These are phyloP conservation scores for Xylaria sp. DNA, from an alignment of 2,329 filamentous ascomycete genomes.

Conservation along the genomic window DNA sequence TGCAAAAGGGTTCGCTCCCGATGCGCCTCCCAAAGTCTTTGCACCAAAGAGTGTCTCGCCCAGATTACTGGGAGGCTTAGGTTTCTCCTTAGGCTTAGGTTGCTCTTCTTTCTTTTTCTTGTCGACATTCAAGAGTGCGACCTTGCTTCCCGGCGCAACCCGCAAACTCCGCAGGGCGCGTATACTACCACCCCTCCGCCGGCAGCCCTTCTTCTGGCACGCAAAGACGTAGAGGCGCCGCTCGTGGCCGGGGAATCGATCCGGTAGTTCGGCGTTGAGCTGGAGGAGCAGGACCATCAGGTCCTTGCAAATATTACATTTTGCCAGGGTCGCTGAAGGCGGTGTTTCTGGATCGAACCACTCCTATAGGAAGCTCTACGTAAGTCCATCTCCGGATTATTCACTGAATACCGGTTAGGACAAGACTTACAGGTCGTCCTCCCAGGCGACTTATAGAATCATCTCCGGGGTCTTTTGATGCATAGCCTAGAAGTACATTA, in stretches of 20 bases:
- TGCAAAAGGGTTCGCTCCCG: conserved; percentile 70
- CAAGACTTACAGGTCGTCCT: conserved; percentile 77
- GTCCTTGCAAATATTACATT: conserved; percentile 87
- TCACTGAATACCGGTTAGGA: conserved; percentile 1
- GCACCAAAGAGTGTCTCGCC: conserved; percentile 78
- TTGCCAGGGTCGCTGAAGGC: conserved; percentile 79
- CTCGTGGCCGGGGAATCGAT: conserved; percentile 86
- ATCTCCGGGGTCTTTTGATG: conserved; percentile 79
- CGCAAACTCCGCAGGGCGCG: conserved; percentile 77
- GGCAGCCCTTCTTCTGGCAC: conserved; percentile 81
- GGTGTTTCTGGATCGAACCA: conserved; percentile 81
- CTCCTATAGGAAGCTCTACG: conserved; percentile 61
- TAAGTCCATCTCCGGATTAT: conserved; percentile 33
- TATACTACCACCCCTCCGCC: conserved; percentile 83
- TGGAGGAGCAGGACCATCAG: conserved; percentile 88
- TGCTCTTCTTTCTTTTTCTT: conserved; percentile 51
- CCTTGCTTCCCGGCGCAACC: conserved; percentile 49
- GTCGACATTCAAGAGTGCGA: conserved; percentile 46
- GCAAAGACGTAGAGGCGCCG: conserved; percentile 87
- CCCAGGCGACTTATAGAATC: conserved; percentile 90
- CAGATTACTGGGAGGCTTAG: conserved; percentile 57
- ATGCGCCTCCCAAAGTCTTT: conserved; percentile 55
- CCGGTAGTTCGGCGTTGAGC: conserved; percentile 88
- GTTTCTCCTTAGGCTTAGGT: conserved; percentile 48
- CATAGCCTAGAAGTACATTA: conserved; percentile 89